Evolutionary conservation across 2,329 filamentous ascomycete genomes (phyloP).

Genomic region (Monosporascus sp.): DNA sequence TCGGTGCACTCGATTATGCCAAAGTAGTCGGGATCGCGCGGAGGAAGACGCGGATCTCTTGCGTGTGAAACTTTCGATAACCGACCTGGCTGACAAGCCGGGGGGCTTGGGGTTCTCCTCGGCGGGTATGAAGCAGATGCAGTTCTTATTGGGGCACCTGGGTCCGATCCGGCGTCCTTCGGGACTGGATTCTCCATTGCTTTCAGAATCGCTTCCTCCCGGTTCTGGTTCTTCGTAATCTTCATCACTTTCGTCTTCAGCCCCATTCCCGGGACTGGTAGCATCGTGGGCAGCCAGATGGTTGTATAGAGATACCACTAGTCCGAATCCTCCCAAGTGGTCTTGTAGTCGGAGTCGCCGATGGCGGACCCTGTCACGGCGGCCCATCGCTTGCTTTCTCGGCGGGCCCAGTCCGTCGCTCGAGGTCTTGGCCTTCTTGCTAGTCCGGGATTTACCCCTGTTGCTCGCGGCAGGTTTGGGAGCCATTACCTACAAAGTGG

Average conservation of each 20-base stretch:
- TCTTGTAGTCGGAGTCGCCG: slow-evolving; percentile 23
- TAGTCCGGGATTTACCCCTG: slow-evolving; percentile 4
- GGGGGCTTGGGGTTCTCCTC: slow-evolving; percentile 26
- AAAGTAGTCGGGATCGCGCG: slow-evolving; percentile 33
- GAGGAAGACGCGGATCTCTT: slow-evolving; percentile 14
- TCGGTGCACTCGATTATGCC: slow-evolving; percentile 39
- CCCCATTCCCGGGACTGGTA: not conserved
- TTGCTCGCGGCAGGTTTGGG: slow-evolving; percentile 15
- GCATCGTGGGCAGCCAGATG: slow-evolving; percentile 18
- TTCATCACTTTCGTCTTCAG: slow-evolving; percentile 6
- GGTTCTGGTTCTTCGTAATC: not conserved
- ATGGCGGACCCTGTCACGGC: slow-evolving; percentile 29
- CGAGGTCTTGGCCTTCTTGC: slow-evolving; percentile 15
- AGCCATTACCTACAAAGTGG: slow-evolving; percentile 7
- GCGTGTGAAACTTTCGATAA: slow-evolving; percentile 18
- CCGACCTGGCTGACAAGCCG: slow-evolving; percentile 27
- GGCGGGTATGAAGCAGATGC: slow-evolving; percentile 26
- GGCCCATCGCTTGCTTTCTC: slow-evolving; percentile 25
- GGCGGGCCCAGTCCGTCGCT: slow-evolving; percentile 3
- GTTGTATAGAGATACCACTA: slow-evolving; percentile 24
- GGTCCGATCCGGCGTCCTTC: slow-evolving; percentile 6
- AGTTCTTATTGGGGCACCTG: slow-evolving; percentile 19
- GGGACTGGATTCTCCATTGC: slow-evolving; percentile 1
- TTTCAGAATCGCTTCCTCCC: too few species aligned
- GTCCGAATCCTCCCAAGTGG: slow-evolving; percentile 16